Base-by-base conservation (phyloP, 139 green algal species). In the Chlamydomonas applanata region DNA sequence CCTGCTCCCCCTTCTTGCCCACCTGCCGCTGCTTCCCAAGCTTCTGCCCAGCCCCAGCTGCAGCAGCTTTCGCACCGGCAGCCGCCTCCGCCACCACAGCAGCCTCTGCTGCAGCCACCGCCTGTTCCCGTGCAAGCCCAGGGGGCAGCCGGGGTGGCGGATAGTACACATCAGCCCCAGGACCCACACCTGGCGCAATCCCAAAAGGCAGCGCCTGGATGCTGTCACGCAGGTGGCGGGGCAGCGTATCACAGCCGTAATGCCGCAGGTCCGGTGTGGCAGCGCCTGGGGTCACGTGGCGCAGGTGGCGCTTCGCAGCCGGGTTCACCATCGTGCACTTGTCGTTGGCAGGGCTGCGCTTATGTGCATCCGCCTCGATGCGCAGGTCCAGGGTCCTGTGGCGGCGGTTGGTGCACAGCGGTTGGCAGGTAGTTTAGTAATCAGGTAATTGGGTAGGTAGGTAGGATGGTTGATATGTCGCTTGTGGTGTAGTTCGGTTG, bases 301-400 rank as follows among this genome's bases (percentile, higher is more conserved):
- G 81, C 69, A 96, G 85, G 82, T 96, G 88, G n/a, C 82, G 74
- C 78, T 88, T 86, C 13, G 87, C 81, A 19, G 46, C 29, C 0
- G 86, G 75, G 29, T 62, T 82, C 34, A 86, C 67, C 82, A 90
- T 89, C 24, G 92, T 97, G 82, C 84, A 93, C 82, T 88, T 94
- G 63, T 72, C n/a, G 19, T 80, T 80, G 27, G 71, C 64, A 2
- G 81, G 70, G 61, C 86, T 71, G 20, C 92, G 81, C 54, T 88
- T 71, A 40, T 88, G 74, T 1, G 88, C 77, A 0, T 76, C 62
- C 24, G 73, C 91, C 52, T 86, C 77, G 4, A 93, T 29, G 24
- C 90, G 72, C 2, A 97, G 53, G 2, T 84, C 72, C 16, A 97
- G 45, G 7, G 49, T 73, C 57, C 64, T 71, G 34, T 14, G 27